Evolutionary conservation across 73 alveolate species (phyloP).

Genomic region (Tetrahymena elliotti): DNA sequence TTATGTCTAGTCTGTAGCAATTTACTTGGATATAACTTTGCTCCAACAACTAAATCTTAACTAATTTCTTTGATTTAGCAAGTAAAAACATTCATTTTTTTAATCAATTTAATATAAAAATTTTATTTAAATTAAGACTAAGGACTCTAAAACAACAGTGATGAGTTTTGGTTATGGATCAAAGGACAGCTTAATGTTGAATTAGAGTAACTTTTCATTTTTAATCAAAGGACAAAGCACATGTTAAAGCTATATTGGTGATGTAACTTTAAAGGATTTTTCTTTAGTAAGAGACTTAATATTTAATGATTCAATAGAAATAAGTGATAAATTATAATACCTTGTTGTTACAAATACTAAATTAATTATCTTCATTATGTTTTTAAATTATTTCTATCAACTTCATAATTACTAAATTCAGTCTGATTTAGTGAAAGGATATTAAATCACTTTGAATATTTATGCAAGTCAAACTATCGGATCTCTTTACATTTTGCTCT

Average conservation of each 20-base stretch:
- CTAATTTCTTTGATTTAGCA: neutral
- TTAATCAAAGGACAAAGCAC: neutral
- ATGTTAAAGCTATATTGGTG: neutral
- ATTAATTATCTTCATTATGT: neutral
- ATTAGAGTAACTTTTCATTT: neutral
- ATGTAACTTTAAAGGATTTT: neutral
- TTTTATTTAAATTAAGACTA: neutral
- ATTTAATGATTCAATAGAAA: neutral
- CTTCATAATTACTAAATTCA: neutral
- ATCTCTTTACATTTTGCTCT: neutral
- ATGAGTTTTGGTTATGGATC: neutral
- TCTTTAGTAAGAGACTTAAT: neutral
- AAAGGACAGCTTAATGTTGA: neutral
- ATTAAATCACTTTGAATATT: neutral
- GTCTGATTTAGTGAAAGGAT: neutral
- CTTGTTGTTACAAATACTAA: neutral
- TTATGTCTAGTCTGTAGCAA: neutral
- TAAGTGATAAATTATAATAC: neutral
- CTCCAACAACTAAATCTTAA: neutral
- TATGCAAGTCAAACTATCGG: neutral
- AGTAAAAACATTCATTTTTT: neutral
- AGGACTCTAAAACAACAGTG: neutral
- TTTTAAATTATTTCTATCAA: neutral
- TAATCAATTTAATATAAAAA: neutral
- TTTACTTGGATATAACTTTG: neutral